A percentile compares a stretch with the other conserved stretches of the same genome.
Conservation (phyloP, 768 basidiomycete genomes). For the Boletellus ananiceps region DNA sequence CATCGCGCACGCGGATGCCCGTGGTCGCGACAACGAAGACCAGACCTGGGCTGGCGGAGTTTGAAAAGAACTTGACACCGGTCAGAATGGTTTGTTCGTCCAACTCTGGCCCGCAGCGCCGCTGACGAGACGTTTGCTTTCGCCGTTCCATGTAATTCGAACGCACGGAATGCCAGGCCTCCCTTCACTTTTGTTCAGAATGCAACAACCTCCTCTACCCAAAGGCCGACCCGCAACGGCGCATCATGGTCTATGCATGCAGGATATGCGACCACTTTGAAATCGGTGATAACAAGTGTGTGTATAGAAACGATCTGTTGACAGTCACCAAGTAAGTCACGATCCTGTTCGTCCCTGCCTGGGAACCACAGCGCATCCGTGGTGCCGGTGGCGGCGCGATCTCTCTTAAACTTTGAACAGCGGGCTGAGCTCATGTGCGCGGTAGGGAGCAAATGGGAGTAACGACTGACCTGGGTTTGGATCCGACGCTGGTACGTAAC, state of each 20-base stretch:
- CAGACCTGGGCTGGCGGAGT: slow-evolving; percentile 19
- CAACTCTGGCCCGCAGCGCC: slow-evolving; percentile 1
- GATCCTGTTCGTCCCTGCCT: not conserved
- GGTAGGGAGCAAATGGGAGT: slow-evolving; percentile 89
- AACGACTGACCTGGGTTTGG: slow-evolving; percentile 79
- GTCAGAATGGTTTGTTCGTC: slow-evolving; percentile 26
- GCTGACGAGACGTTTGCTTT: slow-evolving; percentile 15
- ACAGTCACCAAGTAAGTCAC: slow-evolving; percentile 81
- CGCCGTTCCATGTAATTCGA: not conserved
- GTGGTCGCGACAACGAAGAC: no score
- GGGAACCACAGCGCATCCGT: not conserved
- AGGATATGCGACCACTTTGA: slow-evolving; percentile 88
- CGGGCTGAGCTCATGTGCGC: slow-evolving; percentile 3
- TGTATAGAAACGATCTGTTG: slow-evolving; percentile 90
- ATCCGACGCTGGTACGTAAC: slow-evolving; percentile 75
- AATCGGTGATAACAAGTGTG: slow-evolving; percentile 80
- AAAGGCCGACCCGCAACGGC: slow-evolving; percentile 81
- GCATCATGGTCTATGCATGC: slow-evolving; percentile 86
- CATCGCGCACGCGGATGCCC: slow-evolving; percentile 4
- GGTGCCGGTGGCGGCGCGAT: slow-evolving; percentile 14
- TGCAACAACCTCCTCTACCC: slow-evolving; percentile 95
- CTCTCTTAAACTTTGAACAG: not conserved
- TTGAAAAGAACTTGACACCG: slow-evolving; percentile 21
- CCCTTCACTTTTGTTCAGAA: slow-evolving; percentile 88
- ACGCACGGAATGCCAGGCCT: slow-evolving; percentile 47